Conservation (phyloP, 805 yeast species). For the Yamadazyma kitorensis region DNA sequence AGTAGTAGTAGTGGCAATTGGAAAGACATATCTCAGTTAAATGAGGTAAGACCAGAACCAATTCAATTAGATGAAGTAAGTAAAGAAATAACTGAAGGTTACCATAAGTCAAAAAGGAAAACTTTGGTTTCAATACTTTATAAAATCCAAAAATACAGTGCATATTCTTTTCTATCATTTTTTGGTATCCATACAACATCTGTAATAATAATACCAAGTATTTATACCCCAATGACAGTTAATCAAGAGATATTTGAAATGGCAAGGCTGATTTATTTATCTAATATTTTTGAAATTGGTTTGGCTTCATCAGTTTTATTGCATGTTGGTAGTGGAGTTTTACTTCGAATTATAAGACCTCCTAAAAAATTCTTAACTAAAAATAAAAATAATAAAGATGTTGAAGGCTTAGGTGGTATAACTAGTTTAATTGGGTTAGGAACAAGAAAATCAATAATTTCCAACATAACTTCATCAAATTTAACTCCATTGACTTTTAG, state of each 20-base stretch:
- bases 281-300: constrained; percentile 46
- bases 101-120: not conserved
- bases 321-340: constrained; percentile 57
- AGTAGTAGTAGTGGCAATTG: too few relatives aligned
- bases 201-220: constrained; percentile 52
- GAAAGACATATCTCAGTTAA: too few relatives aligned
- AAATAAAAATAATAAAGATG: constrained; percentile 30
- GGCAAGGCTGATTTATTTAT: constrained; percentile 60
- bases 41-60: constrained; percentile 12
- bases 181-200: constrained; percentile 55
- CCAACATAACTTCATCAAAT: constrained; percentile 39
- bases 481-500: constrained; percentile 56
- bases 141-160: constrained; percentile 56
- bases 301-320: constrained; percentile 45
- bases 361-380: too few relatives aligned
- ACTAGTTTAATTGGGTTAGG: constrained; percentile 56
- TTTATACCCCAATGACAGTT: constrained; percentile 40
- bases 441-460: constrained; percentile 43
- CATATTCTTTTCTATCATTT: constrained; percentile 56
- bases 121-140: constrained; percentile 9
- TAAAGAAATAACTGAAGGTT: too few relatives aligned
- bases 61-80: constrained; percentile 1
- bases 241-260: constrained; percentile 57
- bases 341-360: constrained; percentile 36
- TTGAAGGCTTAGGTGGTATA: constrained; percentile 62